Evolutionary conservation across 257 asterid species (phyloP), one percentile per base, ranked within the genome.

Genomic region (Ocimum tenuiflorum): DNA sequence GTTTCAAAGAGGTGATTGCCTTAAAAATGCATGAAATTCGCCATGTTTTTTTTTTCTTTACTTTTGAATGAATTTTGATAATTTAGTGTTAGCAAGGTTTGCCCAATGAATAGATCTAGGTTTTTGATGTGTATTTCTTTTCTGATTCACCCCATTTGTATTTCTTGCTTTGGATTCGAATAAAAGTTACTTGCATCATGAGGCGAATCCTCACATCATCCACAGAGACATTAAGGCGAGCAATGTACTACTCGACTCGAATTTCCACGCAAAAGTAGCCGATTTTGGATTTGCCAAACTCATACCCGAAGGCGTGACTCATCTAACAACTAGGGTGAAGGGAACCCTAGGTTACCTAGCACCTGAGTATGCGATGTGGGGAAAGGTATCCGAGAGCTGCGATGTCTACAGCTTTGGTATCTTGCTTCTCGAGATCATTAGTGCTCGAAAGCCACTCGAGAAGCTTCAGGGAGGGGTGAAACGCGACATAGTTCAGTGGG

Each of bases 301-400:
- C 12, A 72, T 86, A 8, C 96, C 96, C 0, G 91, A 86, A 6
- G 96, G 96, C 1, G 95, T 88, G 1, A 67, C 82, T 19, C 96
- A 88, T 62, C 46, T 88, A 13, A 88, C 96, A 3, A 88, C 96
- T 22, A 70, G 87, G 62, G 96, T 88, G 29, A 88, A 88, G 22
- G 96, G 96, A 62, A 86, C 95, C 38, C 75, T 88, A 27, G 96
- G 96, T 3, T 88, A 88, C 69, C 60, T 88, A 31, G 96, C 95
- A 3, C 95, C 91, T 0, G 96, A 86, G 56, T 88, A 88, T 24
- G 96, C 96, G 36, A 86, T 88, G 95, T 88, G 87, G 89, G 96
- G 96, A 0, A 86, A 88, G 53, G 96, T 86, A 3, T 88, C 96
- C 0, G 96, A 88, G 46, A 79, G 85, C 22, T 88, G 95, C 23